phyloP scores from a whole-genome alignment of 2,329 filamentous ascomycete species.

The Triangularia verruculosa region DNA sequence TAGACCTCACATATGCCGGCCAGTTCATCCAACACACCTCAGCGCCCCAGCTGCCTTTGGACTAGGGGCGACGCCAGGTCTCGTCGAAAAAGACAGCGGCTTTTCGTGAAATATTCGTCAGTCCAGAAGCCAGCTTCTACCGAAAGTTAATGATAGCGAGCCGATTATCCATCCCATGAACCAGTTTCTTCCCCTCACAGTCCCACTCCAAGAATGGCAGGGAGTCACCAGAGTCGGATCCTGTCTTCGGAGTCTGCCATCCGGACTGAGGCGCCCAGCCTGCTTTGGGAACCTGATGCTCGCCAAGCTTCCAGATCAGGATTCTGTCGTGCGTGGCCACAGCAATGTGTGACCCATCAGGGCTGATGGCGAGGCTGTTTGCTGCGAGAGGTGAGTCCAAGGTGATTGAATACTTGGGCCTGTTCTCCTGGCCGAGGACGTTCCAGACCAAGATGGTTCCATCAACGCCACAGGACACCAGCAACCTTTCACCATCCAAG shows the following conservation, averaged over 20 bases:
- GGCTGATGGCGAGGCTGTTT: constrained; percentile 59
- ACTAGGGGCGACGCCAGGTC: not conserved
- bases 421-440: constrained; percentile 51
- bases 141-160: constrained; percentile 34
- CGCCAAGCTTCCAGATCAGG: constrained; percentile 64
- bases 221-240: constrained; percentile 54
- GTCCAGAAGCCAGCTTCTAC: constrained; percentile 15
- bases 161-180: constrained; percentile 59
- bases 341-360: constrained; percentile 61
- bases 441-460: constrained; percentile 63
- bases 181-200: constrained; percentile 57
- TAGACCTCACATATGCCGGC: not conserved
- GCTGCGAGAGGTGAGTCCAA: constrained; percentile 52
- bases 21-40: not conserved
- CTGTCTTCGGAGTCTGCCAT: constrained; percentile 55
- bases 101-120: not conserved
- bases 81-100: not conserved
- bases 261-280: constrained; percentile 56
- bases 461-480: constrained; percentile 62
- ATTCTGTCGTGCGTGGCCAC: constrained; percentile 58
- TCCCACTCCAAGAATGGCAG: constrained; percentile 63
- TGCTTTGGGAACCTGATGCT: constrained; percentile 55
- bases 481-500: constrained; percentile 50
- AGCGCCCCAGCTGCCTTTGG: not conserved
- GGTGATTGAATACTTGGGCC: constrained; percentile 57